Percentiles rank a stretch among this genome's conserved stretches.
Conservation (phyloP, 148 eudicot genomes). For the Drosera capensis region DNA sequence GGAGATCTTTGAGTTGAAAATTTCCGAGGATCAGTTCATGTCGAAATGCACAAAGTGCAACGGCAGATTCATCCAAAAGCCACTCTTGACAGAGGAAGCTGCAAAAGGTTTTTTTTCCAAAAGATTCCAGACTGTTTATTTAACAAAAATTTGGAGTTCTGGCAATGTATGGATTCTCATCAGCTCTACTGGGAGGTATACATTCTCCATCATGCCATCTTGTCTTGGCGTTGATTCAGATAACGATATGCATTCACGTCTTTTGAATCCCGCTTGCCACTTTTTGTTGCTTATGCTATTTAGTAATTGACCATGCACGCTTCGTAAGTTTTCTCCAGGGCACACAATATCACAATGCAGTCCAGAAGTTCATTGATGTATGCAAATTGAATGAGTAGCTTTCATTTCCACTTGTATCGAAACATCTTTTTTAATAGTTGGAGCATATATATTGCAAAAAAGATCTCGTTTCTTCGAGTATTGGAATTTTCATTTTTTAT, state of each 20-base stretch:
- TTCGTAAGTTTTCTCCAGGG: constrained; percentile 34
- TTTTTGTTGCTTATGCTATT: too few relatives aligned
- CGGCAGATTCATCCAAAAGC: constrained; percentile 82
- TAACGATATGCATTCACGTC: background rate
- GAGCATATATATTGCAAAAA: too few relatives aligned
- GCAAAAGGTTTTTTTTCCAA: constrained; percentile 69
- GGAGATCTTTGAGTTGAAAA: constrained; percentile 56
- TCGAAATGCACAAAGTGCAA: constrained; percentile 96
- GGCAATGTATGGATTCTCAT: constrained; percentile 95
- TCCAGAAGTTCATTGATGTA: constrained; percentile 66
- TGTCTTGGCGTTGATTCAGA: too few relatives aligned
- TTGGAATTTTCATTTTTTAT: too few relatives aligned
- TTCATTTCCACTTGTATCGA: too few relatives aligned
- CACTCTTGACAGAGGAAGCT: constrained; percentile 76
- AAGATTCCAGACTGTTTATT: constrained; percentile 87
- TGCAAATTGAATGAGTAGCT: constrained; percentile 40
- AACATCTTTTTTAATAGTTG: too few relatives aligned
- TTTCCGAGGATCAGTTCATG: constrained; percentile 75
- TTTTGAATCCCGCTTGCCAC: background rate
- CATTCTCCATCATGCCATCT: constrained; percentile 2
- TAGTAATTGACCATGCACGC: background rate
- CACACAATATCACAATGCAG: constrained; percentile 83
- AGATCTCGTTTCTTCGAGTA: too few relatives aligned
- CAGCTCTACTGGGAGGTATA: constrained; percentile 95
- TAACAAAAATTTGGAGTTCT: constrained; percentile 69